Percentiles rank a stretch among this genome's conserved stretches.
These are phyloP conservation scores for Rosellinia necatrix DNA, from an alignment of 2,329 filamentous ascomycete species.

Conservation along the genomic window DNA sequence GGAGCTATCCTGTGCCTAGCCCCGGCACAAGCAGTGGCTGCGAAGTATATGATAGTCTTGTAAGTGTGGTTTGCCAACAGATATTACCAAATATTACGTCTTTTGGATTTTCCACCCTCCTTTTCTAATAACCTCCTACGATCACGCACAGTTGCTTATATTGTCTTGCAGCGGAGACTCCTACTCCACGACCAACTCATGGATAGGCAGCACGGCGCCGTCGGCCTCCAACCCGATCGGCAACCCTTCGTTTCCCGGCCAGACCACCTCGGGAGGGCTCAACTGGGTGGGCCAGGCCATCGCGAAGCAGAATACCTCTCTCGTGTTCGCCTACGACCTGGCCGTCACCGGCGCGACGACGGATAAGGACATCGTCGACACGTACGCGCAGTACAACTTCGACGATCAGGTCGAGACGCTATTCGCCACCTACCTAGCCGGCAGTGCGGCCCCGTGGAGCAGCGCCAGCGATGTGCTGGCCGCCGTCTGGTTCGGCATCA, in stretches of 20 bases:
- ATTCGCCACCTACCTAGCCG: constrained; percentile 26
- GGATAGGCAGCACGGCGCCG: constrained; percentile 51
- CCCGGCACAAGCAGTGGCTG: constrained; percentile 3
- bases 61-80: constrained; percentile 9
- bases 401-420: constrained; percentile 36
- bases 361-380: constrained; percentile 47
- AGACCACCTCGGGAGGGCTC: constrained; percentile 44
- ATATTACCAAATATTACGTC: not conserved
- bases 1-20: constrained; percentile 16
- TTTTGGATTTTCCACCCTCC: not conserved
- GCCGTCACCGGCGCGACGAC: constrained; percentile 51
- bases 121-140: not conserved
- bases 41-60: constrained; percentile 29
- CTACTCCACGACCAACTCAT: constrained; percentile 59
- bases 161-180: constrained; percentile 52
- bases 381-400: constrained; percentile 32
- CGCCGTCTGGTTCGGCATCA: constrained; percentile 40
- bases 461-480: constrained; percentile 31
- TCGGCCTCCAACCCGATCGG: constrained; percentile 56
- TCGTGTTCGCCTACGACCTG: constrained; percentile 48
- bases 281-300: constrained; percentile 49
- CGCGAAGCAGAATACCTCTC: constrained; percentile 42
- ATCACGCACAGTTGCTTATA: not conserved
- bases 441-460: constrained; percentile 17
- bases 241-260: constrained; percentile 54